A percentile compares a stretch with the other conserved stretches of the same genome.
Evolutionary conservation across 1,139 yeast species (phyloP).

Genomic region (Candida sp.): DNA sequence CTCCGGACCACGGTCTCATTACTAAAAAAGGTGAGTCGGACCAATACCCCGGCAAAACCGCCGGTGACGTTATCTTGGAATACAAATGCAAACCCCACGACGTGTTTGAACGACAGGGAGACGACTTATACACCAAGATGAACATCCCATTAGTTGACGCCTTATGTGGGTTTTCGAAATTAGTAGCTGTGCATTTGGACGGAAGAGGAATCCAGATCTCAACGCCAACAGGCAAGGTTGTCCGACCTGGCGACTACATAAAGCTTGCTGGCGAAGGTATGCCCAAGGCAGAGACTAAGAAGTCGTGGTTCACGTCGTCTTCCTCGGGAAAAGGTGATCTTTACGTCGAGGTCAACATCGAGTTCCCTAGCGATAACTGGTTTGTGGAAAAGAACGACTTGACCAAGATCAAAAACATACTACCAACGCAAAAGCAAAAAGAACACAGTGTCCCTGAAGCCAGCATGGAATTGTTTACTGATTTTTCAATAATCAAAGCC

Average conservation of each 20-base stretch:
- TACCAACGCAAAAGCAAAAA: constrained; percentile 50
- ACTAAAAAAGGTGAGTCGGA: constrained; percentile 77
- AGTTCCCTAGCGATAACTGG: constrained; percentile 88
- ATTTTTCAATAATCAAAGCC: constrained; percentile 36
- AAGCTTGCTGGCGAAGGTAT: constrained; percentile 82
- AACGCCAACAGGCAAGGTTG: constrained; percentile 76
- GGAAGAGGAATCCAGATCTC: constrained; percentile 71
- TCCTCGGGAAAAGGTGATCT: constrained; percentile 64
- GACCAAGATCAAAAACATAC: constrained; percentile 51
- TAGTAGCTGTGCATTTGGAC: constrained; percentile 78
- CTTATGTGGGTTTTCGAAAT: constrained; percentile 76
- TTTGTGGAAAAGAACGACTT: constrained; percentile 68
- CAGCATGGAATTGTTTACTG: constrained; percentile 45
- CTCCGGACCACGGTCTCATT: constrained; percentile 63
- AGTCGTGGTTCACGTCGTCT: constrained; percentile 36
- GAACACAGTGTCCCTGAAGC: constrained; percentile 34
- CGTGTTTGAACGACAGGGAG: constrained; percentile 58
- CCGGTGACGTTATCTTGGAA: constrained; percentile 81
- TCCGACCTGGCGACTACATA: constrained; percentile 77
- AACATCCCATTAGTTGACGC: constrained; percentile 79
- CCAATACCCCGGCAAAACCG: constrained; percentile 69
- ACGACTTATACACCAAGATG: constrained; percentile 66
- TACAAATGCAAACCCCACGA: constrained; percentile 52
- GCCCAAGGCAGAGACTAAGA: constrained; percentile 56
- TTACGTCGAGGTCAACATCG: constrained; percentile 71